These are phyloP conservation scores for Rosellinia necatrix DNA, from an alignment of 2,329 filamentous ascomycete genomes.

Conservation along the genomic window DNA sequence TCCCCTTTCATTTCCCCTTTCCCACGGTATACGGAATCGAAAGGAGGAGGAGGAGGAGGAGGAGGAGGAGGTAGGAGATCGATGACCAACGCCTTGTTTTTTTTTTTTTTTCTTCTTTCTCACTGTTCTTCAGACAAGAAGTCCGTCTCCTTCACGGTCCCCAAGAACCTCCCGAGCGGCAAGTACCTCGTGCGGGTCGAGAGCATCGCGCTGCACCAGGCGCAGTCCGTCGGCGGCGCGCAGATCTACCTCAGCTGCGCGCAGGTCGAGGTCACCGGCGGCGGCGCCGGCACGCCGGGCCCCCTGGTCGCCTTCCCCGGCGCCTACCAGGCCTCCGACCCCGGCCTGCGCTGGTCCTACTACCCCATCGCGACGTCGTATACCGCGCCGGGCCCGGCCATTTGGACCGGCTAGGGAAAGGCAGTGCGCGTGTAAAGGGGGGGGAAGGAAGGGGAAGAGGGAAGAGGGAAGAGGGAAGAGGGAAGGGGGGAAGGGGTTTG, in stretches of 20 bases:
- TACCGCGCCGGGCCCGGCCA: constrained; percentile 36
- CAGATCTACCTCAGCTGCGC: constrained; percentile 48
- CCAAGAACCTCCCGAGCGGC: constrained; percentile 40
- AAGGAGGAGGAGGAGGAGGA: too few species aligned
- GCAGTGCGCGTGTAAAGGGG: background rate
- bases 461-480: too few species aligned
- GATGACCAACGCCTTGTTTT: background rate
- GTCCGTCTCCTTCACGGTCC: constrained; percentile 41
- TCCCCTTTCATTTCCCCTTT: background rate
- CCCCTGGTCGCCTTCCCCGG: constrained; percentile 42
- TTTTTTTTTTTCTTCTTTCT: too few species aligned
- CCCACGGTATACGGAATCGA: background rate
- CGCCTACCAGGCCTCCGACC: constrained; percentile 39
- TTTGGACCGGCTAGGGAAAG: constrained; percentile 23
- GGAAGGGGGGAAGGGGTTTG: too few species aligned
- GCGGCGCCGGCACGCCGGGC: constrained; percentile 41
- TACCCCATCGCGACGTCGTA: constrained; percentile 38
- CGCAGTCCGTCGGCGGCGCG: constrained; percentile 42
- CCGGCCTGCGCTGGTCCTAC: constrained; percentile 36
- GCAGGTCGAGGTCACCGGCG: constrained; percentile 45
- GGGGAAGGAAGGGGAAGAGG: background rate
- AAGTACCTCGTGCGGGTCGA: constrained; percentile 46
- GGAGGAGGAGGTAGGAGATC: too few species aligned
- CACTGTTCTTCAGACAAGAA: constrained; percentile 35
- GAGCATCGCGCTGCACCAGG: constrained; percentile 47